phyloP scores from a whole-genome alignment of 2,329 filamentous ascomycete genomes.

The Aschersonia sp. region DNA sequence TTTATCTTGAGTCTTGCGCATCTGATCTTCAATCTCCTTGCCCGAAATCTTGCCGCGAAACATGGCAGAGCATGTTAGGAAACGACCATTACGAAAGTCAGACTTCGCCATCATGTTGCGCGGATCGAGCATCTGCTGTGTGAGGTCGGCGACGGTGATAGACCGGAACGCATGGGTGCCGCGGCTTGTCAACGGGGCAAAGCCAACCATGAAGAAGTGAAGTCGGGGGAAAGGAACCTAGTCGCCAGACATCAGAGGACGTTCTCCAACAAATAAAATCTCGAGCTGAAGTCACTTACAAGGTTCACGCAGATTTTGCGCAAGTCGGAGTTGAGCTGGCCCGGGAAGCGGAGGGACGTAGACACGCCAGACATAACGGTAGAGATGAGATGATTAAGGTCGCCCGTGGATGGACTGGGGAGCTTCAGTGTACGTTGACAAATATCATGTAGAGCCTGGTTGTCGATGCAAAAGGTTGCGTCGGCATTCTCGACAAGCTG shows the following conservation, averaged over 20 bases:
- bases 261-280: neutral
- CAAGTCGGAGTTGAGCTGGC: conserved; percentile 98
- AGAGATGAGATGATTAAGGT: conserved; percentile 98
- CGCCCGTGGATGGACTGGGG: conserved; percentile 93
- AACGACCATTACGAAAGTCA: conserved; percentile 98
- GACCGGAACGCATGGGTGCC: conserved; percentile 87
- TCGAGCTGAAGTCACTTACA: neutral
- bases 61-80: conserved; percentile 98
- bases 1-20: conserved; percentile 99
- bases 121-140: conserved; percentile 99
- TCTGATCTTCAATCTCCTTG: conserved; percentile 99
- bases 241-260: neutral
- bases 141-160: conserved; percentile 91
- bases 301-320: conserved; percentile 99
- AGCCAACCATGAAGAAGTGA: conserved; percentile 99
- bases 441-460: conserved; percentile 99
- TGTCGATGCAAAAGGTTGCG: conserved; percentile 99
- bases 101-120: conserved; percentile 99
- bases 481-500: conserved; percentile 99
- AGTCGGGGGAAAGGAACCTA: conserved; percentile 97
- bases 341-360: conserved; percentile 96
- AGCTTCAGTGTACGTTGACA: conserved; percentile 99
- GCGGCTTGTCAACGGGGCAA: conserved; percentile 85
- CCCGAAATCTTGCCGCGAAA: conserved; percentile 99
- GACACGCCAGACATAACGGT: conserved; percentile 99